These are phyloP conservation scores for Reutealis trisperma DNA, from an alignment of 345 rosid species.

Conservation along the genomic window DNA sequence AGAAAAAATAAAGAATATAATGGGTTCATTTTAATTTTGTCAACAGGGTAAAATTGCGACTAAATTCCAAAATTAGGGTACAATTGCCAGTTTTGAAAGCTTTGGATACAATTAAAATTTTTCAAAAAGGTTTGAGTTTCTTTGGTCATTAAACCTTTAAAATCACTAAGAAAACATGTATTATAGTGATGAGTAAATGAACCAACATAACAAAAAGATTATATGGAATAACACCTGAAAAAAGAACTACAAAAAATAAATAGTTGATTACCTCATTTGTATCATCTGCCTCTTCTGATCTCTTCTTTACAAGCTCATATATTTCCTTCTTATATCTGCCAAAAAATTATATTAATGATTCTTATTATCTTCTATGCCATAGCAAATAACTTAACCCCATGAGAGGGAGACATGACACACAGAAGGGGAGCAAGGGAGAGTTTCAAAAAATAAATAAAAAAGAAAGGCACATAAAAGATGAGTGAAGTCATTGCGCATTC, in stretches of 20 bases:
- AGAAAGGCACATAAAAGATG: not conserved
- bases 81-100: too few relatives aligned
- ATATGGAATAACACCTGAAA: not conserved
- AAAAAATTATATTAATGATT: conserved; percentile 17
- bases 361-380: not conserved
- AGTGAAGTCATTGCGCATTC: not conserved
- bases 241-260: not conserved
- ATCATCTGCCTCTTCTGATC: conserved; percentile 64
- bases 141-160: too few relatives aligned
- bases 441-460: too few relatives aligned
- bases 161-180: not conserved
- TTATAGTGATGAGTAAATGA: not conserved
- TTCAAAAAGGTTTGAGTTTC: too few relatives aligned
- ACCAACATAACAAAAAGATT: not conserved
- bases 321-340: conserved; percentile 79
- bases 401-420: not conserved
- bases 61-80: too few relatives aligned
- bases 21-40: too few relatives aligned
- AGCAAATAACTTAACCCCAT: not conserved
- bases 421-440: not conserved
- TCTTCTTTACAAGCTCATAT: conserved; percentile 82
- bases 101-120: too few relatives aligned
- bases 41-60: too few relatives aligned
- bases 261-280: conserved; percentile 56
- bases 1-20: too few relatives aligned